These are phyloP conservation scores for Trypanosoma lewisi DNA, from an alignment of 208 protist species.

Conservation along the genomic window DNA sequence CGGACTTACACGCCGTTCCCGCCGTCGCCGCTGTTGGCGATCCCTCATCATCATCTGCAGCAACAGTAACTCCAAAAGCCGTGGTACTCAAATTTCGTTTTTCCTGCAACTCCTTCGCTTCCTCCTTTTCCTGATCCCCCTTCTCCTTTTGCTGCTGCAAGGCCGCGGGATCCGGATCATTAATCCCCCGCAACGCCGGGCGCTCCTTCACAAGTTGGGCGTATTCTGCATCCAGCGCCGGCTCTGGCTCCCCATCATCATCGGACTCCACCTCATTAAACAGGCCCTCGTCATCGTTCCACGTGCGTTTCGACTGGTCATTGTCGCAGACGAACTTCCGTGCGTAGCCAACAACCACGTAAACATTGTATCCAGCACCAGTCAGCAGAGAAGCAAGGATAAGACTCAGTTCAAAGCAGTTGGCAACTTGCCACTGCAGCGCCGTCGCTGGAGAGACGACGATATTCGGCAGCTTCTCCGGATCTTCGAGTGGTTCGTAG, in stretches of 20 bases:
- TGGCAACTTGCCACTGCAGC: conserved; percentile 85
- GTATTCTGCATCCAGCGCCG: conserved; percentile 47
- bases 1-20: background rate
- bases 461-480: conserved; percentile 54
- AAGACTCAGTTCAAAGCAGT: conserved; percentile 85
- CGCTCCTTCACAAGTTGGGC: conserved; percentile 58
- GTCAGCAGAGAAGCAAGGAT: conserved; percentile 81
- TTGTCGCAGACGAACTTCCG: conserved; percentile 65
- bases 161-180: conserved; percentile 38
- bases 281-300: conserved; percentile 38
- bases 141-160: background rate
- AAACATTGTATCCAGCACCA: conserved; percentile 89
- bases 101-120: too few relatives aligned
- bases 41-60: background rate
- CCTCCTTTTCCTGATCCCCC: too few relatives aligned
- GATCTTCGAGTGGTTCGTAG: conserved; percentile 77
- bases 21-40: too few relatives aligned
- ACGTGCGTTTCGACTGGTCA: conserved; percentile 52
- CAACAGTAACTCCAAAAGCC: background rate
- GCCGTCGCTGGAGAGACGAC: conserved; percentile 86
- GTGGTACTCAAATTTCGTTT: background rate
- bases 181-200: conserved; percentile 38
- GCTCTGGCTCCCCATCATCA: conserved; percentile 46
- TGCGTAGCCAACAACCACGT: conserved; percentile 90
- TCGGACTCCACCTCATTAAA: conserved; percentile 61